Conservation (phyloP, 495 filamentous ascomycete genomes). For the Tuber umbilicatum region DNA sequence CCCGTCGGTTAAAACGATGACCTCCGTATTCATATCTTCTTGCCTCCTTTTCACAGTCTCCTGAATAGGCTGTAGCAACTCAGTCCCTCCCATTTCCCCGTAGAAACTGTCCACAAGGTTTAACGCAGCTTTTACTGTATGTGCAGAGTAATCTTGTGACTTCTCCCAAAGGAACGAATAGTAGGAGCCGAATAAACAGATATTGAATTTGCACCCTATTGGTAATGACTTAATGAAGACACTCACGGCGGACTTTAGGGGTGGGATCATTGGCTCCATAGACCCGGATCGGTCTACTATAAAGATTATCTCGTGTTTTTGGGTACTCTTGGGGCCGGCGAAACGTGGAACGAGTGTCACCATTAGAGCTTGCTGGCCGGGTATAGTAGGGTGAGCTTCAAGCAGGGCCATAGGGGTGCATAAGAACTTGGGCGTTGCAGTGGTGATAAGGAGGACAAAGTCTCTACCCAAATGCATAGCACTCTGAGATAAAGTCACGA, state of each 20-base stretch:
- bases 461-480: slow-evolving; percentile 48
- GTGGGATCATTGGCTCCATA: slow-evolving; percentile 53
- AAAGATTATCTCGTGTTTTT: no score
- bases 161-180: slow-evolving; percentile 57
- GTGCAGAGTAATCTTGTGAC: no score
- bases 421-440: slow-evolving; percentile 46
- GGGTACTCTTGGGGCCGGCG: slow-evolving; percentile 47
- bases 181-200: slow-evolving; percentile 57
- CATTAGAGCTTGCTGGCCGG: no score
- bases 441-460: slow-evolving; percentile 53
- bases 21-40: slow-evolving; percentile 46
- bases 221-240: slow-evolving; percentile 64
- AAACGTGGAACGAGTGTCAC: no score
- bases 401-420: slow-evolving; percentile 55
- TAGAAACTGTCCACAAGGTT: slow-evolving; percentile 47
- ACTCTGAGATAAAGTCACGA: slow-evolving; percentile 52
- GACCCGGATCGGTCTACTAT: no score
- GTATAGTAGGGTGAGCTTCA: slow-evolving; percentile 56
- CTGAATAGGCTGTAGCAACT: slow-evolving; percentile 53
- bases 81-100: slow-evolving; percentile 56
- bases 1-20: slow-evolving; percentile 65
- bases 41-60: slow-evolving; percentile 47
- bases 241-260: slow-evolving; percentile 52
- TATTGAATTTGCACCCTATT: no score
- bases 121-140: slow-evolving; percentile 52